Base-by-base conservation (phyloP, 768 basidiomycete genomes). In the Strobilomyces echinocephalus region DNA sequence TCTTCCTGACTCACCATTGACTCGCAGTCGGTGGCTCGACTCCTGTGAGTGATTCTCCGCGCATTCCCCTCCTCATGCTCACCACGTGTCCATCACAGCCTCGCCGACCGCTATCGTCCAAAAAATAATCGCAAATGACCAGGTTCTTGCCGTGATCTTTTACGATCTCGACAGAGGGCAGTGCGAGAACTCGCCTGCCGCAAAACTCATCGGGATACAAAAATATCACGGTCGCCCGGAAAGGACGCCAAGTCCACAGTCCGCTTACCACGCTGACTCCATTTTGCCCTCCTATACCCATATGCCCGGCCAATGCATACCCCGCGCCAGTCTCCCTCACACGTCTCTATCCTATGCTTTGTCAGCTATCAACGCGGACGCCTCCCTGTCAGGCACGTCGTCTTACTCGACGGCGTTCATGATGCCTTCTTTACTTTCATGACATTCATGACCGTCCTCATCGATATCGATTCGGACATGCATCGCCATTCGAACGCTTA, bases 21-120 rank as follows among this genome's bases (percentile, higher is more conserved):
- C 67, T 62, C 74, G 81, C 54, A 87, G 87, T 68, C 79, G 84
- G 54, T 87, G 86, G 87, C 74, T 85, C 57, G 83, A 85, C 64
- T 68, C 78, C 56, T 71, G 87, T 88, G 64, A 68, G 86, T 78
- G 53, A 44, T 51, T 54, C 45, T 39, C 43, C 26, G 21, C 58
- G 34, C 45, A 55, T 53, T 46, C 54, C 8, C 47, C 42, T 31
- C 64, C 66, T 65, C 62, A 57, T 59, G 68, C 56, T 67, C 56
- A 63, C 58, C 67, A 62, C 56, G 68, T 66, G 72, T 56, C 61
- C 60, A 1, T 47, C 63, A 58, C 56, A 83, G 81, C 72, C 59
- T 65, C 76, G 55, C 73, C 78, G 50, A 79, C 78, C n/a, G 76
- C 68, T 41, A 76, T 90, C 65, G 81, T 81, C 30, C 88, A 91